Percentiles rank a stretch among this genome's conserved stretches.
Conservation (phyloP, 768 basidiomycete genomes). For the Leccinellum albellum region DNA sequence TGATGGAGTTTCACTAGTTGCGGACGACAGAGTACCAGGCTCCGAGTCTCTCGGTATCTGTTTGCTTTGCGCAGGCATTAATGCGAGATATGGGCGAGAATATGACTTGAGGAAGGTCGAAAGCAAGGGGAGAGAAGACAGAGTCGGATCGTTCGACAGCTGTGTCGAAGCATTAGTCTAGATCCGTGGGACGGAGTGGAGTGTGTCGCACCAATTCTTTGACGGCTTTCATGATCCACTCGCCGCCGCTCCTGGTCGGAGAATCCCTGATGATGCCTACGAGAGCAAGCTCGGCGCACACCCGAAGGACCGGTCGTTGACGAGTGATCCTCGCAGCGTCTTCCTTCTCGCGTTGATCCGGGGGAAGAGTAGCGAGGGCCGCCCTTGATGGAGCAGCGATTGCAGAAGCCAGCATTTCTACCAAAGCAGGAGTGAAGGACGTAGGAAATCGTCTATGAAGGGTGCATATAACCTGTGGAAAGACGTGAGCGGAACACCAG, state of each 20-base stretch:
- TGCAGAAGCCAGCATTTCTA: constrained; percentile 54
- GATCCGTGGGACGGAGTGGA: constrained; percentile 7
- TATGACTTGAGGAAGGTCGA: constrained; percentile 94
- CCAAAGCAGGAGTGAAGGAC: constrained; percentile 70
- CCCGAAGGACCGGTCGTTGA: constrained; percentile 81
- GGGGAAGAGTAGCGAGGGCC: constrained; percentile 50
- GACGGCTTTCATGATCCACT: constrained; percentile 85
- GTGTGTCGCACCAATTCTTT: constrained; percentile 70
- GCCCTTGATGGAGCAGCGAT: constrained; percentile 59
- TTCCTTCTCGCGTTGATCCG: constrained; percentile 91
- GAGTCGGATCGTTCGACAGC: constrained; percentile 83
- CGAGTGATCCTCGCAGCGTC: constrained; percentile 73
- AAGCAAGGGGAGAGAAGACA: constrained; percentile 86
- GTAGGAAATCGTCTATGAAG: constrained; percentile 84
- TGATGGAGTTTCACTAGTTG: constrained; percentile 31
- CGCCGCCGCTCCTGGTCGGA: constrained; percentile 67
- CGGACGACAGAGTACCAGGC: constrained; percentile 49
- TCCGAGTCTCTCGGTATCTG: constrained; percentile 57
- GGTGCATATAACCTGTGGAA: constrained; percentile 73
- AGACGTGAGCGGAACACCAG: background rate
- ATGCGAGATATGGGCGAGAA: constrained; percentile 82
- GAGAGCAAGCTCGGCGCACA: constrained; percentile 87
- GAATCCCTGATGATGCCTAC: constrained; percentile 79
- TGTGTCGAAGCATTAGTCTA: constrained; percentile 31
- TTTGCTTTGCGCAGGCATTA: constrained; percentile 52